Evolutionary conservation across 2,329 filamentous ascomycete genomes (phyloP), one percentile per base, ranked within the genome.

Genomic region (Domatiomyces catenatus): DNA sequence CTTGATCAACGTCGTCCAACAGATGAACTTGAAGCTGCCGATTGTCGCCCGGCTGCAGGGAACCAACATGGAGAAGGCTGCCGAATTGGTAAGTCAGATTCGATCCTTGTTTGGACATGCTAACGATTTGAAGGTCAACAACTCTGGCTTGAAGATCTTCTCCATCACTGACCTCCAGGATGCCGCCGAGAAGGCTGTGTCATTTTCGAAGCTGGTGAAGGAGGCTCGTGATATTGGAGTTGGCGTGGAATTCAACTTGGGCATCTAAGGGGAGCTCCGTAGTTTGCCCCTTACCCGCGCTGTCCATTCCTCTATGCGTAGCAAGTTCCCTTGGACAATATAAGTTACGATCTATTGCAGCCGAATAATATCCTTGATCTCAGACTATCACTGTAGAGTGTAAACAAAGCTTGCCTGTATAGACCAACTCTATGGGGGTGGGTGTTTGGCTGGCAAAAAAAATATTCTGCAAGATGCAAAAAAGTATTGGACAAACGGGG

Each of bases 191-290:
- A 96, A 94, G 79, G 85, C 89, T 26, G 92, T 98, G 58, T 90
- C 98, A 72, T 90, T 98, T 71, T 95, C 88, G 63, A 96, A 95
- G 80, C 86, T 98, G 60, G 92, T 98, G 64, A 96, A 96, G 83
- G 85, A 94, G 82, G 86, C 92, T 63, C 85, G 90, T 63, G 89
- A 95, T 62, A 95, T 95, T 64, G 92, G 96, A 65, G 90, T 96
- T 59, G 90, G 89, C 63, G 90, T 96, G 62, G 86, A 94, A 73
- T 94, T 94, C 73, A 85, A 81, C 61, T 78, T 94, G 66, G 90
- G 88, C 73, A 95, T 95, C 75, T 96, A 86, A 45, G 28, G 48
- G 56, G 50, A 32, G 48, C 51, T 53, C 39, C 46, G 22, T 39
- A 26, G 47, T 44, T 43, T 44, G 18, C 19, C 8, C 24, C 10